Percentiles rank a stretch among this genome's conserved stretches.
Evolutionary conservation across 2,329 filamentous ascomycete species (phyloP).

Genomic region (Colletotrichum tropicale): DNA sequence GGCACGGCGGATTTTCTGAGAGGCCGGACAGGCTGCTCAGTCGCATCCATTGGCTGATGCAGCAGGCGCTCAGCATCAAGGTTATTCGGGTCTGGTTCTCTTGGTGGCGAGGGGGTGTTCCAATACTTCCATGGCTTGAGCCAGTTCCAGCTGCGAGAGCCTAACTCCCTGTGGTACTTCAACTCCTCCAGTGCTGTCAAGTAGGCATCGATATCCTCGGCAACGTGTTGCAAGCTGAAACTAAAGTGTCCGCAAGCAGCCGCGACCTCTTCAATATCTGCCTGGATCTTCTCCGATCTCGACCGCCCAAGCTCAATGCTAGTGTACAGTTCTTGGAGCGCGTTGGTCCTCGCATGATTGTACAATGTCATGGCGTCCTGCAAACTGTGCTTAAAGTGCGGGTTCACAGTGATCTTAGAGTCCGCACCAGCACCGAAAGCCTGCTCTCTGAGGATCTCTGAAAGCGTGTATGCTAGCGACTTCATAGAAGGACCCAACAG

Average conservation of each 20-base stretch:
- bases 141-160: conserved; percentile 80
- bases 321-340: conserved; percentile 80
- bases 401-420: conserved; percentile 75
- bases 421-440: conserved; percentile 76
- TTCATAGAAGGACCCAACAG: conserved; percentile 95
- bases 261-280: conserved; percentile 95
- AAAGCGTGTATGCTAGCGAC: conserved; percentile 89
- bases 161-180: conserved; percentile 70
- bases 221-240: conserved; percentile 88
- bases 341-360: conserved; percentile 74
- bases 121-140: conserved; percentile 72
- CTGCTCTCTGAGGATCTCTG: conserved; percentile 85
- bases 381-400: conserved; percentile 80
- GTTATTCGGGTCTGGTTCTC: conserved; percentile 32
- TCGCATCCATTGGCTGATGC: conserved; percentile 20
- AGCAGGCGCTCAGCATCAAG: conserved; percentile 48
- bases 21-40: conserved; percentile 43
- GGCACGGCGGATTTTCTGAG: conserved; percentile 60
- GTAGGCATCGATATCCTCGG: conserved; percentile 85
- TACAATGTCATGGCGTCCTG: conserved; percentile 82
- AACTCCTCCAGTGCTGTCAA: conserved; percentile 85
- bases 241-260: conserved; percentile 98
- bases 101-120: not conserved
- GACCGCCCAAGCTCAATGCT: conserved; percentile 75
- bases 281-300: conserved; percentile 76